Base-by-base conservation (phyloP, 2,329 filamentous ascomycete species). In the Acrodontium crateriforme region DNA sequence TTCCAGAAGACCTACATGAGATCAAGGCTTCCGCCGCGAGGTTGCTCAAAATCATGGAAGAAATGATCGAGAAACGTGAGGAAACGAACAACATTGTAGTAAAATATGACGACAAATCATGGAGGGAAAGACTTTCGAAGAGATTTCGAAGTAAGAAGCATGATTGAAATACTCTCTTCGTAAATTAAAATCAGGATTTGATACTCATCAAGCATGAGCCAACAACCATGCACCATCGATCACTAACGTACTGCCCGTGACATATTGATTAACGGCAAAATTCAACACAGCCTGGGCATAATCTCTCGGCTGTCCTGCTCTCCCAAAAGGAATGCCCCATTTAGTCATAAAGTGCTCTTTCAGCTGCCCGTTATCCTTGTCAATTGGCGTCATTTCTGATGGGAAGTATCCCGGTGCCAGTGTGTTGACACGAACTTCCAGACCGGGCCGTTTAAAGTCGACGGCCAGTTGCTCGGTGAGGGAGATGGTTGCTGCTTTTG, bases 281-380 rank as follows among this genome's bases (percentile, higher is more conserved):
- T 67, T 73, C 15, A 75, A 46, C 3, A 73, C 58, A 0, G 64
- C 65, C 22, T 60, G 59, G 1, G 65, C 69, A 60, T 74, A 73
- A 42, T 74, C 69, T 17, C 62, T 48, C 37, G 74, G 71, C 15
- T 67, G 63, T 0, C 70, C 71, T 0, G 67, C 67, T 23, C 65
- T 44, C 33, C 53, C 52, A 5, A 64, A 60, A 6, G 66, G 63
- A 27, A 67, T 52, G n/a, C n/a, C n/a, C n/a, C n/a, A n/a, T 27
- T 62, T 62, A 35, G 53, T 42, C 29, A 54, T 57, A 44, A 63
- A 66, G 39, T 64, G 56, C 31, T 65, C 62, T 51, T 65, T 68
- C 6, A 60, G 58, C 52, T 71, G 63, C 36, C 63, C 60, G 10
- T 62, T 58, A 18, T 60, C 59, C 31, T 58, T 63, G 25, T 60